Evolutionary conservation across 108 stramenopile species (phyloP).

Genomic region (Cyclostephanos invisitatus): DNA sequence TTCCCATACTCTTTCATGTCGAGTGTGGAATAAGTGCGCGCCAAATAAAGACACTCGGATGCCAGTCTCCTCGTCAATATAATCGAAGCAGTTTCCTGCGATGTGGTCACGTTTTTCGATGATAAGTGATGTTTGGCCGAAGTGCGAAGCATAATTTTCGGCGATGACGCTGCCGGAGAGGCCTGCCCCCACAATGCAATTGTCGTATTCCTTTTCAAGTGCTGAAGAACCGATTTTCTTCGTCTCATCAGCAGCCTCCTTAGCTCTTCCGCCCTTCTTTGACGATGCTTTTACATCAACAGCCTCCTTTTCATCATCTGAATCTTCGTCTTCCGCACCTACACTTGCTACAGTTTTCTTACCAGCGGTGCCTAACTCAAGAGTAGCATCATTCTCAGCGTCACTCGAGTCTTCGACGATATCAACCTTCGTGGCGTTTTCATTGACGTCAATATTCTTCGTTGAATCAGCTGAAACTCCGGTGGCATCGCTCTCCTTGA

Average conservation of each 20-base stretch:
- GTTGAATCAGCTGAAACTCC: background rate
- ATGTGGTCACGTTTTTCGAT: conserved; percentile 77
- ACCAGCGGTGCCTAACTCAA: background rate
- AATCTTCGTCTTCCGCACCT: conserved; percentile 6
- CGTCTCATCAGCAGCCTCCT: background rate
- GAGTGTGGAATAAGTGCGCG: conserved; percentile 80
- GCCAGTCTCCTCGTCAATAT: conserved; percentile 63
- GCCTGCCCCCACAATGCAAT: conserved; percentile 79
- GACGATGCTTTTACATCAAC: conserved; percentile 11
- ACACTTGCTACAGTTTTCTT: background rate
- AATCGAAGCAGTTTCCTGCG: conserved; percentile 87
- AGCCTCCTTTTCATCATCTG: conserved; percentile 26
- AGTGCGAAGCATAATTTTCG: conserved; percentile 65
- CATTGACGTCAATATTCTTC: background rate
- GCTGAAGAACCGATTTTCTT: background rate
- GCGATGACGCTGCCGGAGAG: conserved; percentile 77
- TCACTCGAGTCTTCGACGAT: background rate
- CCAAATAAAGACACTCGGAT: conserved; percentile 66
- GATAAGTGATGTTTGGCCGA: conserved; percentile 58
- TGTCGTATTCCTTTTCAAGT: conserved; percentile 57
- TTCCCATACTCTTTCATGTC: conserved; percentile 68
- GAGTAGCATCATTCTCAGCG: background rate
- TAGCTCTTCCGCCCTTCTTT: conserved; percentile 3
- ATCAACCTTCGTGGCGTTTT: background rate
- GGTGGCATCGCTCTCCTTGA: background rate